phyloP scores from a whole-genome alignment of 306 rosid genomes.

The Hippophae rhamnoides region DNA sequence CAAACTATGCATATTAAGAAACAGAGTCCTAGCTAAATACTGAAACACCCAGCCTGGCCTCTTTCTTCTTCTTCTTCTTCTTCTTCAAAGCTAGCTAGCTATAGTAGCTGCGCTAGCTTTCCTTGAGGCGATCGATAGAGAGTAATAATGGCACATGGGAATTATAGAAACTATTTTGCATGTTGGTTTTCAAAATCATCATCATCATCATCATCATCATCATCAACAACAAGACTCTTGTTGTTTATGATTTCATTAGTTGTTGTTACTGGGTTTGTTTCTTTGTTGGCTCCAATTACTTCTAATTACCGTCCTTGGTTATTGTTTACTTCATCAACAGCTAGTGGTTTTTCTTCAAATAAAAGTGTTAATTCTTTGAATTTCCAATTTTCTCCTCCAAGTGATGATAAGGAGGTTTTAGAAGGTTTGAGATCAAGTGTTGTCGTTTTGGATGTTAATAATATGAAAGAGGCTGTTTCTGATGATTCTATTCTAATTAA shows the following conservation, averaged over 20 bases:
- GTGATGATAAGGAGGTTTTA: constrained; percentile 14
- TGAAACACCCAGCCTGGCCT: not conserved
- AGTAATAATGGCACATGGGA: constrained; percentile 11
- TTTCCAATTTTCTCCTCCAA: not conserved
- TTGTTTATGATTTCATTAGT: constrained; percentile 42
- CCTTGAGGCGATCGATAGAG: too few relatives aligned
- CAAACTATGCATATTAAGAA: too few relatives aligned
- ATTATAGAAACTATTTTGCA: constrained; percentile 13
- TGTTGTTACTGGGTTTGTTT: constrained; percentile 42
- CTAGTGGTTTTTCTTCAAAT: not conserved
- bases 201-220: constrained; percentile 16
- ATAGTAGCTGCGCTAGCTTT: not conserved
- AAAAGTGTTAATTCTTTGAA: not conserved
- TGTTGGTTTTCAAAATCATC: constrained; percentile 18
- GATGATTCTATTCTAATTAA: constrained; percentile 32
- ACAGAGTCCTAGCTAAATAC: too few relatives aligned
- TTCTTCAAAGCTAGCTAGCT: not conserved
- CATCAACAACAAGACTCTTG: constrained; percentile 19
- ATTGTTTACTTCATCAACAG: constrained; percentile 9
- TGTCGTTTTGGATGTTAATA: constrained; percentile 21
- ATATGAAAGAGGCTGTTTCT: constrained; percentile 36
- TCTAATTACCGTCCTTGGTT: constrained; percentile 11
- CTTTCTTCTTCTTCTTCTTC: too few relatives aligned
- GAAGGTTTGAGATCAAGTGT: constrained; percentile 28
- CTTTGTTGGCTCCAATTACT: constrained; percentile 40